Base-by-base conservation (phyloP, 129 eudicot species). In the Glebionis coronaria region DNA sequence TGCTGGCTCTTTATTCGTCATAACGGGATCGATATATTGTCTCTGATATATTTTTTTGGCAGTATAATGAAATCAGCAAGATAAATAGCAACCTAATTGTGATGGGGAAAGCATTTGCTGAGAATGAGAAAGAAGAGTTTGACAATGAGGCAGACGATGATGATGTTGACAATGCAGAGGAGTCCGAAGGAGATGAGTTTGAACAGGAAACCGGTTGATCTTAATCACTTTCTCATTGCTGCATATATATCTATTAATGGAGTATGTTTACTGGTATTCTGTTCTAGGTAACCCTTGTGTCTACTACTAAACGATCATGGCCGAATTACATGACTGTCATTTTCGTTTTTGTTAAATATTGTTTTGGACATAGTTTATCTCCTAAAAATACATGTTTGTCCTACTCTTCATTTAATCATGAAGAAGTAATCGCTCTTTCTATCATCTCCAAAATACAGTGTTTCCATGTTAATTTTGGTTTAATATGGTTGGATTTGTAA, bases 171-270 rank as follows among this genome's bases (percentile, higher is more conserved):
- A 82, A 94, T 65, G 97, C 85, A 19, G 99, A 94, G 60, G 99
- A 94, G 82, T 89, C 97, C 45, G 99, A 89, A 14, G 99, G 93
- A 15, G 97, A 90, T 73, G 97, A 94, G 49, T 94, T 94, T 67
- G 97, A 94, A 74, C 95, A 94, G 80, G 93, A 94, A 78, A 84
- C 99, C 47, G 83, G 86, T 77, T 88, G 80, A 83, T 53, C 49
- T 3, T 38, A n/a, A 2, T 19, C 5, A 21, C 1, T 3, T 63
- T 10, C 2, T 27, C 31, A 28, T 55, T 21, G 12, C 38, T 57
- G 44, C 67, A 65, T 31, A 19, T 35, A 66, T n/a, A 18, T 9
- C 4, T 67, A n/a, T 14, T 19, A 65, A 40, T 23, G 16, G 13
- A 27, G 14, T 45, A 73, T 73, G 18, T 38, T 63, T 54, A 40